phyloP scores from a whole-genome alignment of 441 rosid genomes.

The Brassica balearica region DNA sequence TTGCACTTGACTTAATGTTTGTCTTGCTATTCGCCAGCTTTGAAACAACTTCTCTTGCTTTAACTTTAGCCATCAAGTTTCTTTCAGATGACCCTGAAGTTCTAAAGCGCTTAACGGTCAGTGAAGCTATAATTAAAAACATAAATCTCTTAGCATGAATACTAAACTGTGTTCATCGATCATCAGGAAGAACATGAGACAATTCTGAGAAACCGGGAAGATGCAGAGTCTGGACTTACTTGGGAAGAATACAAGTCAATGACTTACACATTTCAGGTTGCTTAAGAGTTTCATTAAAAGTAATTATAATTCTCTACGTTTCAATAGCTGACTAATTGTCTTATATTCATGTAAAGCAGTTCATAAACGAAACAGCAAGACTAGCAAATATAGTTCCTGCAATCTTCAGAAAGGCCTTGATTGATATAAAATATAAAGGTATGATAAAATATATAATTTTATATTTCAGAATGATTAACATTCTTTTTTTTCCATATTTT shows the following conservation, averaged over 20 bases:
- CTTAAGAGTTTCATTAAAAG: conserved; percentile 22
- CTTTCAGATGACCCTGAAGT: conserved; percentile 74
- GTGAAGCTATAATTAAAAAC: conserved; percentile 13
- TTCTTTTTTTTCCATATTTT: too few relatives aligned
- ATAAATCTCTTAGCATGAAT: not conserved
- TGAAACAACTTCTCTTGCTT: conserved; percentile 94
- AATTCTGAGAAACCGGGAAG: conserved; percentile 63
- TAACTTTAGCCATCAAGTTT: conserved; percentile 81
- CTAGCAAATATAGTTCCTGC: conserved; percentile 95
- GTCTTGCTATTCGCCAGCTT: conserved; percentile 96
- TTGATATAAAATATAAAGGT: conserved; percentile 81
- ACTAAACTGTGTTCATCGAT: conserved; percentile 24
- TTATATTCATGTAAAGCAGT: conserved; percentile 58
- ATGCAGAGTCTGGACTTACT: conserved; percentile 63
- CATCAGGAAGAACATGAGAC: conserved; percentile 87
- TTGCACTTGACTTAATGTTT: conserved; percentile 93
- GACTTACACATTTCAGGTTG: conserved; percentile 92
- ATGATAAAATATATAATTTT: conserved; percentile 8
- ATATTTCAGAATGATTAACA: too few relatives aligned
- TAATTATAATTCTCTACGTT: not conserved
- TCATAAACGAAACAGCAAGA: conserved; percentile 92
- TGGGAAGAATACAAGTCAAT: conserved; percentile 97
- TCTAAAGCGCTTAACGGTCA: conserved; percentile 72
- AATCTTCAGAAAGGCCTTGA: conserved; percentile 89
- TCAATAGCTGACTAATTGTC: not conserved